phyloP scores from a whole-genome alignment of 768 basidiomycete genomes.

The Daedaleopsis nitida region DNA sequence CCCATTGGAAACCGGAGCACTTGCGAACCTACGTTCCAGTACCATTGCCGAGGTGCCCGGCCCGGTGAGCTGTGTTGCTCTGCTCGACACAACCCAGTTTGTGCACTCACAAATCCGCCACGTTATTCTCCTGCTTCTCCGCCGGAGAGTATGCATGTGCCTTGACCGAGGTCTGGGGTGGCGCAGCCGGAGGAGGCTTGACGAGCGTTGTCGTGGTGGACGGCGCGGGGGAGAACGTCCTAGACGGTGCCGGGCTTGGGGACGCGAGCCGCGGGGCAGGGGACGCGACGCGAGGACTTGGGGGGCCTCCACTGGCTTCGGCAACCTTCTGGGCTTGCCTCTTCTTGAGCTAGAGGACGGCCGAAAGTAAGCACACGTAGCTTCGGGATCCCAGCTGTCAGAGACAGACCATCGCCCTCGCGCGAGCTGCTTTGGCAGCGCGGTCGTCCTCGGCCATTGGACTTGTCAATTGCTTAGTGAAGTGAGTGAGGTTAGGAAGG shows the following conservation, averaged over 20 bases:
- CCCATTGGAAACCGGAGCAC: slow-evolving; percentile 36
- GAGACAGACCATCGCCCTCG: slow-evolving; percentile 72
- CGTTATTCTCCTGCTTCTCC: slow-evolving; percentile 41
- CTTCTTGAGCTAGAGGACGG: slow-evolving; percentile 69
- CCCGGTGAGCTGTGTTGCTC: not conserved
- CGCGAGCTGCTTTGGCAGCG: slow-evolving; percentile 80
- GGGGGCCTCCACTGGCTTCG: slow-evolving; percentile 21
- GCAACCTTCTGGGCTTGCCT: slow-evolving; percentile 72
- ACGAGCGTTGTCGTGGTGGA: slow-evolving; percentile 16
- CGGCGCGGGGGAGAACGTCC: slow-evolving; percentile 33
- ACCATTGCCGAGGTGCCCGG: not conserved
- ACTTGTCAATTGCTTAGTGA: not conserved
- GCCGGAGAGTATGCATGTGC: slow-evolving; percentile 13
- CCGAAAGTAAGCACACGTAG: slow-evolving; percentile 2
- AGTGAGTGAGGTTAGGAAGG: not conserved
- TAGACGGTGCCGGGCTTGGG: slow-evolving; percentile 48
- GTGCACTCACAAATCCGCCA: slow-evolving; percentile 67
- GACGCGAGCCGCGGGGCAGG: slow-evolving; percentile 38
- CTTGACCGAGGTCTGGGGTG: slow-evolving; percentile 13
- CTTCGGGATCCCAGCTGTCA: not conserved
- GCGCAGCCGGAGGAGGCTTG: not conserved
- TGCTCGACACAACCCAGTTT: slow-evolving; percentile 15
- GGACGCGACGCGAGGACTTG: slow-evolving; percentile 27
- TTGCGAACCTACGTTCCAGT: slow-evolving; percentile 41
- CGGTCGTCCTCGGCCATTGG: slow-evolving; percentile 68